Conservation (phyloP, 495 filamentous ascomycete genomes). For the Xylaria scruposa region DNA sequence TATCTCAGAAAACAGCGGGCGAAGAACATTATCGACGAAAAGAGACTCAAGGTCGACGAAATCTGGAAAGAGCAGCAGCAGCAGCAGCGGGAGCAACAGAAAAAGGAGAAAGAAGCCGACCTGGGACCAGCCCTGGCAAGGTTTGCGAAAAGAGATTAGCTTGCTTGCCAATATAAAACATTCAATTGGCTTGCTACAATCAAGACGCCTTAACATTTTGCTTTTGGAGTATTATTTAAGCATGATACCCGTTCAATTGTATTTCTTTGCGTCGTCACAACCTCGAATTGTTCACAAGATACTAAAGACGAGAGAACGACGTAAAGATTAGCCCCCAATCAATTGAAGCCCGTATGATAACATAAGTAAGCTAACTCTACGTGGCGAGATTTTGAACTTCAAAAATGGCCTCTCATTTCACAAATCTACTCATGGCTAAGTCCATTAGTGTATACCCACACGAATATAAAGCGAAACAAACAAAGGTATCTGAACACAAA, state of each 20-base stretch:
- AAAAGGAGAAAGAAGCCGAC: conserved; percentile 52
- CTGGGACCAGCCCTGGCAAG: conserved; percentile 54
- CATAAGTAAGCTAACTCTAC: neutral
- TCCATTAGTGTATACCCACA: neutral
- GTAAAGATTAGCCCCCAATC: neutral
- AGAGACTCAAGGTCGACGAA: conserved; percentile 65
- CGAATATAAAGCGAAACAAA: neutral
- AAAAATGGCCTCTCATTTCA: neutral
- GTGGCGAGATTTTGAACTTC: neutral
- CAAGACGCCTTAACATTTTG: neutral
- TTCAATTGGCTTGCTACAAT: conserved; percentile 5
- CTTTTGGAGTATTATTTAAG: neutral
- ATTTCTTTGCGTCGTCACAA: neutral
- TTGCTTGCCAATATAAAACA: conserved; percentile 16
- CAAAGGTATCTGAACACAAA: conserved; percentile 3
- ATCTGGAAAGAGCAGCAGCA: conserved; percentile 52
- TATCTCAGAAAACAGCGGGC: conserved; percentile 87
- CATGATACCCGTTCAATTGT: neutral
- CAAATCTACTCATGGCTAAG: neutral
- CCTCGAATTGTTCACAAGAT: no score
- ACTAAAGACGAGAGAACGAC: neutral
- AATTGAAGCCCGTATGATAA: neutral
- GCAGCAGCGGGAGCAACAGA: conserved; percentile 49
- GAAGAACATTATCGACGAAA: conserved; percentile 88
- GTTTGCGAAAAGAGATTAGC: conserved; percentile 56